Evolutionary conservation across 192 early-diverging fungal species (phyloP), one percentile per base, ranked within the genome.

Genomic region (Pilobolus umbonatus): DNA sequence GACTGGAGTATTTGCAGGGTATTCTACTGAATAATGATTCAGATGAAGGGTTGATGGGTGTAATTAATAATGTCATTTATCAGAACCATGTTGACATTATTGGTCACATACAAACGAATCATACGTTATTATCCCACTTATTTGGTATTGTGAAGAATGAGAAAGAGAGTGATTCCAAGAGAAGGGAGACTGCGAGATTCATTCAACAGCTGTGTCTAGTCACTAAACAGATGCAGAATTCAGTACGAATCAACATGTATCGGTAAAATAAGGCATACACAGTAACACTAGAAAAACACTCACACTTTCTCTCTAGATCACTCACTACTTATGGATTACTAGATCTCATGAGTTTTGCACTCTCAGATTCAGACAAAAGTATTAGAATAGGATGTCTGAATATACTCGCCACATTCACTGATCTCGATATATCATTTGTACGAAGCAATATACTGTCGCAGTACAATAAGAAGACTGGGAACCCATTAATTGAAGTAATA

Each of bases 41-140:
- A 12, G 92, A 95, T 54, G 94, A 98, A 19, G 75, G 71, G 9
- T 86, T 86, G 4, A 75, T 83, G 31, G 79, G 92, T 7, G 76
- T 82, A 15, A 70, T 98, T 48, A 82, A 83, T 26, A 81, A 87
- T 0, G 69, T 93, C 36, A 83, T 89, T 6, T 91, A 89, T 58
- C 85, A 86, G 71, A 91, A 93, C 64, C 81, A 96, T 57, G 76
- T 85, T 25, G 92, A 95, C 30, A 93, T 98, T 46, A 75, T 93
- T 24, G 80, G 67, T 50, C 79, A 88, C 57, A 64, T 97, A 44
- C 81, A 85, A 49, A 72, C 84, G 29, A 83, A 92, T 62, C 67
- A 81, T 1, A 68, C 69, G 31, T 88, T 89, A 60, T 63, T 95
- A 56, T 77, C 77, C 15, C 75, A 82, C 14, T 61, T 97, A 6